Conservation (phyloP, 1,284 basidiomycete genomes). For the Moesziomyces globuligerus region DNA sequence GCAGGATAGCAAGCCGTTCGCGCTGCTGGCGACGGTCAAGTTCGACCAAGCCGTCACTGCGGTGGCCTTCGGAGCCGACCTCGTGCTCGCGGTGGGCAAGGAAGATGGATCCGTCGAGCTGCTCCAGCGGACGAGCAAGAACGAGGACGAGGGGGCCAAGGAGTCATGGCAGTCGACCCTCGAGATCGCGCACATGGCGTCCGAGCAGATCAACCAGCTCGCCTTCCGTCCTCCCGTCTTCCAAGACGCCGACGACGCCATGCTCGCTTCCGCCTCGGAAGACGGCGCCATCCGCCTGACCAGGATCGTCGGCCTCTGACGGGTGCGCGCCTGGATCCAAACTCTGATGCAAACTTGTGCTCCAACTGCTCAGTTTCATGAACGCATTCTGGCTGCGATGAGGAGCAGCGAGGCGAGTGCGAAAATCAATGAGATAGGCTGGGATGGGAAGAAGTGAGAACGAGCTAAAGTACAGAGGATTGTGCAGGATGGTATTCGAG, state of each 20-base stretch:
- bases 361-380: too few species aligned
- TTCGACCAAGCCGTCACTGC: slow-evolving; percentile 49
- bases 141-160: too few species aligned
- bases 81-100: slow-evolving; percentile 84
- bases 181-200: slow-evolving; percentile 44
- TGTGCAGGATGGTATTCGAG: background rate
- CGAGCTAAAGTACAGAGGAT: slow-evolving; percentile 28
- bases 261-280: slow-evolving; percentile 52
- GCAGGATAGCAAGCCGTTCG: slow-evolving; percentile 29
- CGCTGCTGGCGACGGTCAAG: slow-evolving; percentile 31
- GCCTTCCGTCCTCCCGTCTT: slow-evolving; percentile 52
- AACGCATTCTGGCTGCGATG: too few species aligned
- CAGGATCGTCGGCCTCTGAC: slow-evolving; percentile 16
- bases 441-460: background rate
- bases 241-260: slow-evolving; percentile 39
- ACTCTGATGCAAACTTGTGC: too few species aligned
- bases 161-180: slow-evolving; percentile 25
- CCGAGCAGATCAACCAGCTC: slow-evolving; percentile 57
- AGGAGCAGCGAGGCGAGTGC: too few species aligned
- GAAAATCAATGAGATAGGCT: too few species aligned
- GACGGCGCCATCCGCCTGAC: slow-evolving; percentile 53
- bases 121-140: slow-evolving; percentile 16
- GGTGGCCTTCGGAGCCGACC: slow-evolving; percentile 38
- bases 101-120: slow-evolving; percentile 91
- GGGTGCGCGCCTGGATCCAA: background rate